Conservation (phyloP, 2,329 filamentous ascomycete species). For the Fusarium sp. region DNA sequence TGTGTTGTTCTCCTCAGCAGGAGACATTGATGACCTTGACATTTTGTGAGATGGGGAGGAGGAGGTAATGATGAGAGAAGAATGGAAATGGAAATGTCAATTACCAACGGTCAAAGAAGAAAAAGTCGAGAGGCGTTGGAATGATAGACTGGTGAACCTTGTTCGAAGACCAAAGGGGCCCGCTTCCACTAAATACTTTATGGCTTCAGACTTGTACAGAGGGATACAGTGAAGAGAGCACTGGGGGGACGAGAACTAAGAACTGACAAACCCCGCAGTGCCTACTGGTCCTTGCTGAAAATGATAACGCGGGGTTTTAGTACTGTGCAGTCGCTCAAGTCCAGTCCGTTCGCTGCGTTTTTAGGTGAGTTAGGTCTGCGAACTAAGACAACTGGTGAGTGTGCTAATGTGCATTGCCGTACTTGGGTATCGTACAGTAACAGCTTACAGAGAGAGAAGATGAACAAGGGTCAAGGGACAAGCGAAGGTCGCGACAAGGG, state of each 20-base stretch:
- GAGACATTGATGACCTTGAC: slow-evolving; percentile 46
- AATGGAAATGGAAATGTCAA: not conserved
- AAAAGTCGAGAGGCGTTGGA: slow-evolving; percentile 1
- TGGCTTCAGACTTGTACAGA: not conserved
- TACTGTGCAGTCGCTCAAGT: not conserved
- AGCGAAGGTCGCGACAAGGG: not conserved
- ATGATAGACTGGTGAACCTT: slow-evolving; percentile 13
- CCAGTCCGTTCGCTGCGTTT: not conserved
- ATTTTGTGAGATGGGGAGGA: slow-evolving; percentile 1
- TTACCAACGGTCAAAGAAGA: slow-evolving; percentile 2
- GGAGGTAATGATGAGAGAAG: not conserved
- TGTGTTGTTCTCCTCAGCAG: slow-evolving; percentile 46
- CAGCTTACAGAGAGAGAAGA: not conserved
- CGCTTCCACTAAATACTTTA: slow-evolving; percentile 40
- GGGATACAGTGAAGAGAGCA: slow-evolving; percentile 4
- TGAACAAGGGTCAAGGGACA: not conserved
- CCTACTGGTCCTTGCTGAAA: slow-evolving; percentile 19
- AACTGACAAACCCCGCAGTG: slow-evolving; percentile 37
- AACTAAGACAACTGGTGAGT: not conserved
- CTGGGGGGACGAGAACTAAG: not conserved
- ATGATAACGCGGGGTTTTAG: slow-evolving; percentile 37
- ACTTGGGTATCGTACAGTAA: not conserved
- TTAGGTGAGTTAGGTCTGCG: not conserved
- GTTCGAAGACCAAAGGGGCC: slow-evolving; percentile 29
- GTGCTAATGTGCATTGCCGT: slow-evolving; percentile 9